Evolutionary conservation across 1,284 basidiomycete genomes (phyloP), one percentile per base, ranked within the genome.

Genomic region (Psilocybe mexicana): DNA sequence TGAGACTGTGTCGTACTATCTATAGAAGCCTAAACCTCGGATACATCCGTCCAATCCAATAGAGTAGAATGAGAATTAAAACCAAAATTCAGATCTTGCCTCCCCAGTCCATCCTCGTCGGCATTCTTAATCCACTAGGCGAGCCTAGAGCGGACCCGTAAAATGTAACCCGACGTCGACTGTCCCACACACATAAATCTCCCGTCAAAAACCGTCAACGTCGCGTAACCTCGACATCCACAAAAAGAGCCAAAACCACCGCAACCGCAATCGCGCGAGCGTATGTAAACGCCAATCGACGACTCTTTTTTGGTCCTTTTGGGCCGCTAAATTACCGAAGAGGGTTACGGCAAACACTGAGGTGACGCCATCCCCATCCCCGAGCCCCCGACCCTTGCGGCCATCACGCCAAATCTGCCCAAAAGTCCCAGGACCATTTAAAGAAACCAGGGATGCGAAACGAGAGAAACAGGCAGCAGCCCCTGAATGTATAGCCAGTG

Each of bases 361-460:
- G 11, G 38, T 51, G 49, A 51, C 49, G 49, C 36, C 49, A 51
- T 51, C 49, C 49, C 35, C 49, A 51, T 51, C 49, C 49, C 35
- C 49, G 49, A 51, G 23, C 23, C 25, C 25, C 40, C 24, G 24
- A 45, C 8, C 44, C 23, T 5, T 14, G 5, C 30, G 30, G 30
- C 30, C 5, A 33, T 33, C 30, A 33, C 30, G 30, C 30, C 30
- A 33, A 33, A 33, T 6, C 4, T 8, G 30, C 30, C 30, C 30
- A n/a, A 40, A 40, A 40, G 10, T 40, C 38, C 12, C 38, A 40
- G 38, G 38, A 4, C 38, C 38, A 40, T 40, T 40, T 40, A 40
- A n/a, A 40, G n/a, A n/a, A 40, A 40, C 7, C 35, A 36, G 12
- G 35, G 38, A 11, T 14, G 38, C 4, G 38, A n/a, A 40, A 40